Percentiles rank a stretch among this genome's conserved stretches.
These are phyloP conservation scores for Ogataea corticis DNA, from an alignment of 805 yeast genomes.

Conservation along the genomic window DNA sequence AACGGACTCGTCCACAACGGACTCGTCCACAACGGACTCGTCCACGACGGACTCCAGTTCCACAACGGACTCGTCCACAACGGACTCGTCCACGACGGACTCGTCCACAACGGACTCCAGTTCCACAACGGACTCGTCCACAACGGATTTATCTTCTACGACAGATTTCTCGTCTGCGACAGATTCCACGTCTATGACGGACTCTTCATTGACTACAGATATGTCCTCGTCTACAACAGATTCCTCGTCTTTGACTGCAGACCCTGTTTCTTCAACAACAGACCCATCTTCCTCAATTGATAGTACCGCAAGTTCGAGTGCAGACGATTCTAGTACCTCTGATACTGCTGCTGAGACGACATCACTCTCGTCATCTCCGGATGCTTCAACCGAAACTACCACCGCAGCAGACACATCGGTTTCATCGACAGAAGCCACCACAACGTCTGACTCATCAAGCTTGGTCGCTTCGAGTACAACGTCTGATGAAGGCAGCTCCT, in stretches of 20 bases:
- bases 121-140: constrained; percentile 1
- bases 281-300: background rate
- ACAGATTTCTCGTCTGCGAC: background rate
- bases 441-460: background rate
- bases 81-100: constrained; percentile 2
- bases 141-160: constrained; percentile 3
- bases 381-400: background rate
- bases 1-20: background rate
- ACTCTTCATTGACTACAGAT: background rate
- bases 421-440: background rate
- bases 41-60: no score
- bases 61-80: no score
- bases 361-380: background rate
- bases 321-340: no score
- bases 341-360: background rate
- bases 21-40: background rate
- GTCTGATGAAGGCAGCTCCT: background rate
- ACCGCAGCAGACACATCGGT: background rate
- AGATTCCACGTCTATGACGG: background rate
- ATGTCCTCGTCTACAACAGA: background rate
- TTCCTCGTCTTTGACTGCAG: constrained; percentile 1
- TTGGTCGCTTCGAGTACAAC: background rate
- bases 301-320: no score
- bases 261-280: constrained; percentile 3
- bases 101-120: background rate